Conservation (phyloP, 768 basidiomycete genomes). For the Leccinum subtestaceum region DNA sequence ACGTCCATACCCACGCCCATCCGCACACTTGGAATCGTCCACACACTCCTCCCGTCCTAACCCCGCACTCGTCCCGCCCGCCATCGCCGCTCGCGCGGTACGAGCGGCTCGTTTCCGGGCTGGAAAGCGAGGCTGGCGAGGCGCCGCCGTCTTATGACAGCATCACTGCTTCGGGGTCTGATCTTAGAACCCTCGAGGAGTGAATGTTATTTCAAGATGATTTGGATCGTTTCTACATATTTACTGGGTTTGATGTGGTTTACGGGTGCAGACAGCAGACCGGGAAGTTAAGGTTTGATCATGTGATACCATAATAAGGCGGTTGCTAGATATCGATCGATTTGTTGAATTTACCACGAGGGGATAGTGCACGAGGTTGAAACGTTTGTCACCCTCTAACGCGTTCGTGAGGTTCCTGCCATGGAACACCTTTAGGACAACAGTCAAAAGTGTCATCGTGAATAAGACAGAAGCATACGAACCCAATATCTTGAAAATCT, state of each 20-base stretch:
- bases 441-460: background rate
- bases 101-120: slow-evolving; percentile 83
- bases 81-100: slow-evolving; percentile 46
- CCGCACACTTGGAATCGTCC: background rate
- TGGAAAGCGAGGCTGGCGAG: slow-evolving; percentile 80
- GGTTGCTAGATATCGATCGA: background rate
- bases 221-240: background rate
- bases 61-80: slow-evolving; percentile 14
- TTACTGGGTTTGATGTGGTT: background rate
- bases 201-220: background rate
- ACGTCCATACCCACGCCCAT: background rate
- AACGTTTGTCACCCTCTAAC: slow-evolving; percentile 36
- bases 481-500: slow-evolving; percentile 77
- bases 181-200: background rate
- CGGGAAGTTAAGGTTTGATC: too few species aligned
- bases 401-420: slow-evolving; percentile 80
- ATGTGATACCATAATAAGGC: background rate
- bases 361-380: background rate
- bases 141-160: slow-evolving; percentile 62
- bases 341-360: background rate
- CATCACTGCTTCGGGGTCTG: slow-evolving; percentile 5
- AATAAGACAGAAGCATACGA: slow-evolving; percentile 10
- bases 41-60: background rate
- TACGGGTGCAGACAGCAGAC: background rate
- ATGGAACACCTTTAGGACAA: slow-evolving; percentile 55